A percentile compares a stretch with the other conserved stretches of the same genome.
Evolutionary conservation across 305 asterid genomes (phyloP).

Genomic region (Solanum aculeatissimum): DNA sequence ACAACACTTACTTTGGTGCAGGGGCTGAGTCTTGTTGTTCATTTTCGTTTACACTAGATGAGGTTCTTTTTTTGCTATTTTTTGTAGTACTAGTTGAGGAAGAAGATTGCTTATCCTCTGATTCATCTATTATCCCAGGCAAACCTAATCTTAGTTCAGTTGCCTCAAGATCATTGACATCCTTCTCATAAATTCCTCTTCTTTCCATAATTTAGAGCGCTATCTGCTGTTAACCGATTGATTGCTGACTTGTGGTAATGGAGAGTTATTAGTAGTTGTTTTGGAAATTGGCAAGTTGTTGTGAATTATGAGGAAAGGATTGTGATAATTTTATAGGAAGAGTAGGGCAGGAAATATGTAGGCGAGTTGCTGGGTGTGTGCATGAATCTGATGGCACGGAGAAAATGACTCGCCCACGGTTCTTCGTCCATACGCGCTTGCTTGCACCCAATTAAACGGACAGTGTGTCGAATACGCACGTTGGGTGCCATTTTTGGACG

Average conservation of each 20-base stretch:
- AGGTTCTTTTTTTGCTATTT: conserved; percentile 36
- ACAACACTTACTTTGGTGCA: conserved; percentile 36
- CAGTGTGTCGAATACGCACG: conserved; percentile 2
- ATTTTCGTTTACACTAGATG: conserved; percentile 6
- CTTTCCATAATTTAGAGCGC: conserved; percentile 7
- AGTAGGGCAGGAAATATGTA: neutral
- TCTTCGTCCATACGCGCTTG: conserved; percentile 5
- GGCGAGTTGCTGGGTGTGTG: conserved; percentile 34
- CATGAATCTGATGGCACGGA: conserved; percentile 16
- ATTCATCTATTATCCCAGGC: conserved; percentile 32
- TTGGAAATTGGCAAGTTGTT: neutral
- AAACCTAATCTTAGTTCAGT: conserved; percentile 48
- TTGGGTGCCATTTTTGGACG: neutral
- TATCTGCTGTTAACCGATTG: neutral
- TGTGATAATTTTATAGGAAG: conserved; percentile 27
- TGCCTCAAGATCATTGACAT: conserved; percentile 22
- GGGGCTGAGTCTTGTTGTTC: conserved; percentile 13
- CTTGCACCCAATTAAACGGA: neutral
- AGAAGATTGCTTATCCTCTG: conserved; percentile 7
- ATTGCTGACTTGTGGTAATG: neutral
- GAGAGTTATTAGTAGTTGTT: neutral
- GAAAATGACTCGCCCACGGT: conserved; percentile 12
- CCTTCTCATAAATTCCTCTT: conserved; percentile 13
- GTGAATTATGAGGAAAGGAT: neutral
- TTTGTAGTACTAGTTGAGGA: neutral